These are phyloP conservation scores for Trichoderma simmonsii DNA, from an alignment of 2,329 filamentous ascomycete species.

Conservation along the genomic window DNA sequence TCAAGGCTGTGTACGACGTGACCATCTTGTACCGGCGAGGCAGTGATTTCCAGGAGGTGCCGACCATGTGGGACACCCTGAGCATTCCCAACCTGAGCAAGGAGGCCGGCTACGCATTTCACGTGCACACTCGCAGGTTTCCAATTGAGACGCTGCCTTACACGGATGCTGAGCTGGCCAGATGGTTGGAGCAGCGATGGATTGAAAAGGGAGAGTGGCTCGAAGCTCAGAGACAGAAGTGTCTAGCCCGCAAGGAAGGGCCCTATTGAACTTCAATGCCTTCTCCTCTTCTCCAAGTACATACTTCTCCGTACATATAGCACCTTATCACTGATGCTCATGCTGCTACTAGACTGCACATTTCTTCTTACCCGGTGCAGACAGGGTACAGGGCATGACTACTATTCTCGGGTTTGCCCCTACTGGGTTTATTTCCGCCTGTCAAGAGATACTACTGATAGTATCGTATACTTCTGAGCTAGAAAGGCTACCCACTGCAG, in stretches of 20 bases:
- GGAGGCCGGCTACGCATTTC: slow-evolving; percentile 44
- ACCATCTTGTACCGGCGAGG: slow-evolving; percentile 52
- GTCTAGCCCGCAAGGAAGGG: slow-evolving; percentile 10
- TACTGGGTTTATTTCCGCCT: neutral
- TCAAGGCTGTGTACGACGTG: slow-evolving; percentile 55
- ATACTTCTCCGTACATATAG: neutral
- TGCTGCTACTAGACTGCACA: neutral
- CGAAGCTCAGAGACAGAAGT: slow-evolving; percentile 32
- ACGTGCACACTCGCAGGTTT: slow-evolving; percentile 49
- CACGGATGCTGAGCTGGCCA: slow-evolving; percentile 46
- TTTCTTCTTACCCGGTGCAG: neutral
- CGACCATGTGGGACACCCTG: slow-evolving; percentile 53
- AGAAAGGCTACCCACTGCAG: neutral
- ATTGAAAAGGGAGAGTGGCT: slow-evolving; percentile 52
- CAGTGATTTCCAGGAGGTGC: slow-evolving; percentile 43
- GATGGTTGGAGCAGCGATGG: slow-evolving; percentile 53
- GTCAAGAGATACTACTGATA: neutral
- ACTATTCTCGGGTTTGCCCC: neutral
- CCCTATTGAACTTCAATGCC: neutral
- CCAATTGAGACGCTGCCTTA: slow-evolving; percentile 46
- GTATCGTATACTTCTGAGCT: neutral
- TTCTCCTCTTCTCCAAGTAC: neutral
- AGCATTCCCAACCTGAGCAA: slow-evolving; percentile 39
- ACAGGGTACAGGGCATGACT: neutral
- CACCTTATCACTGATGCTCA: neutral